Base-by-base conservation (phyloP, 805 yeast species). In the Pichia nanzhaoensis region DNA sequence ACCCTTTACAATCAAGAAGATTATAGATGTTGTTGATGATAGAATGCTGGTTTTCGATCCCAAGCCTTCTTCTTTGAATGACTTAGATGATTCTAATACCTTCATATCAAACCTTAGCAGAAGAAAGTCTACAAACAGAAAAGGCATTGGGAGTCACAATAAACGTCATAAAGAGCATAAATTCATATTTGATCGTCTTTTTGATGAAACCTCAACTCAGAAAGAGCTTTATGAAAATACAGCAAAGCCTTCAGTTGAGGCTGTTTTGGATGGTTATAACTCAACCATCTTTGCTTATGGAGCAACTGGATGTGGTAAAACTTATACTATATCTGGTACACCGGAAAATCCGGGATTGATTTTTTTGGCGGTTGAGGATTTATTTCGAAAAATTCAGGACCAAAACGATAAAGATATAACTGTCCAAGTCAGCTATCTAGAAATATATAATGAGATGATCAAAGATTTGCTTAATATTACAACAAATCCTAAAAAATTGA, bases 291-390 rank as follows among this genome's bases (percentile, higher is more conserved):
- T 90, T 68, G 97, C 98, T 0, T 90, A 90, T 60, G 98, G 98
- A 1, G 95, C 98, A 24, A 90, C 98, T 0, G 98, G 98, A 0
- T 90, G 97, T 63, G 98, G 98, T n/a, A 90, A 90, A 59, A 90
- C 97, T 0, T 88, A 84, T 60, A 90, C 98, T 0, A 84, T 90
- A 28, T 76, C 83, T 59, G 96, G 96, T 0, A 74, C 81, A 0
- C 72, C 79, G 0, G 75, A 75, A 2, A 65, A 74, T 21, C 96
- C 95, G 0, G 96, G 96, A 0, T 75, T 90, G 13, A 83, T 88
- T 0, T 85, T 81, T 54, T 65, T 82, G 35, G 82, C 96, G 0
- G 80, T 87, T 82, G 70, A 77, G 50, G 95, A 86, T 47, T 66
- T 91, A 30, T 89, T 82, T 59, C 66, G 66, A 17, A 69, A 70